A percentile compares a stretch with the other conserved stretches of the same genome.
Evolutionary conservation across 2,329 filamentous ascomycete genomes (phyloP).

Genomic region (Colletotrichum neosansevieriae): DNA sequence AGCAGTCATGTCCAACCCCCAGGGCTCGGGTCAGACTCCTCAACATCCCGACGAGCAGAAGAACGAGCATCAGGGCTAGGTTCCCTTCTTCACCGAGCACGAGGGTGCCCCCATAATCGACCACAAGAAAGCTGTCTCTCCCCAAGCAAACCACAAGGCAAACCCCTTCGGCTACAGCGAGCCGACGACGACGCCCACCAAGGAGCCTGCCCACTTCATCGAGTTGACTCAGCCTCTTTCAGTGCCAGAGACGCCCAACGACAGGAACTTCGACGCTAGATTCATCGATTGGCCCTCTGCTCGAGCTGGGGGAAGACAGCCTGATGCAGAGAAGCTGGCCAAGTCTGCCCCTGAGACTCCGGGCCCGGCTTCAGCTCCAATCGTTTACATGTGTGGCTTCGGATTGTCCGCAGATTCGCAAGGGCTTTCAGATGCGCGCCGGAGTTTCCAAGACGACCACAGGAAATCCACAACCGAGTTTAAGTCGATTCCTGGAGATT

Average conservation of each 20-base stretch:
- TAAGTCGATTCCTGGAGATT: background rate
- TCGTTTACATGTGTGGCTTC: background rate
- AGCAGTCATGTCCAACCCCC: conserved; percentile 8
- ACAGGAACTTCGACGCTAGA: background rate
- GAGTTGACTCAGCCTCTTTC: background rate
- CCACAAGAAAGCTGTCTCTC: background rate
- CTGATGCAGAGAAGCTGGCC: background rate
- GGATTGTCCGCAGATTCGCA: background rate
- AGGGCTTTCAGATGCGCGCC: background rate
- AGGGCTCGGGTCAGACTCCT: background rate
- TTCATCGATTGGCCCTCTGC: background rate
- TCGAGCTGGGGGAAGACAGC: background rate
- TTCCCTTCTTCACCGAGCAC: conserved; percentile 33
- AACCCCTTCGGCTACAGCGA: background rate
- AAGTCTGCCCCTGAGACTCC: background rate
- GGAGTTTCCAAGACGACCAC: background rate
- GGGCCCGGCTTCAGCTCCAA: background rate
- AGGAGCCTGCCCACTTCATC: background rate
- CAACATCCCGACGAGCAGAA: background rate
- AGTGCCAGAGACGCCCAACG: background rate
- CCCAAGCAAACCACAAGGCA: background rate
- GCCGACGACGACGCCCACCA: background rate
- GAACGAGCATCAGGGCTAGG: conserved; percentile 17
- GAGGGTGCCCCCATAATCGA: conserved; percentile 24
- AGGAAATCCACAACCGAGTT: conserved; percentile 32